These are phyloP conservation scores for Geotrichum siamense DNA, from an alignment of 1,139 yeast species.

Conservation along the genomic window DNA sequence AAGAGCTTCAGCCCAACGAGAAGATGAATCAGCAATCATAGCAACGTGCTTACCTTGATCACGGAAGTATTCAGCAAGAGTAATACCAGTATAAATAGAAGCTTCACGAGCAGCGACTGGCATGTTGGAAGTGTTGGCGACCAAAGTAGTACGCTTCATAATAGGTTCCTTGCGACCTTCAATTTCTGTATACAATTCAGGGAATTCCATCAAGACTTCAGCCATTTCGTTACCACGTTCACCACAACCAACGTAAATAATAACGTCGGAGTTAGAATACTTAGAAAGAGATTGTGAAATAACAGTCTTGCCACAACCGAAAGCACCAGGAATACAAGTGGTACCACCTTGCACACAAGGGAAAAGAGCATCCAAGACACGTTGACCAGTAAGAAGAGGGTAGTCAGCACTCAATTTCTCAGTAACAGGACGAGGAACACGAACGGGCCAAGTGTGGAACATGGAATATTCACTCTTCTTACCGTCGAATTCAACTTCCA, in stretches of 20 bases:
- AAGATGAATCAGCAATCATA: conserved; percentile 99
- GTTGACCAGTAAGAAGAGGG: conserved; percentile 96
- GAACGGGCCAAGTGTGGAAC: conserved; percentile 99
- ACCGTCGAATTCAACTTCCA: conserved; percentile 94
- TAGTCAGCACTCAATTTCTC: conserved; percentile 87
- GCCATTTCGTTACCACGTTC: conserved; percentile 99
- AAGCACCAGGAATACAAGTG: conserved; percentile 99
- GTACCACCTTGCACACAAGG: conserved; percentile 99
- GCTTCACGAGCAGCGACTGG: conserved; percentile 99
- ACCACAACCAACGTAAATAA: conserved; percentile 91
- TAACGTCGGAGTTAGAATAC: conserved; percentile 93
- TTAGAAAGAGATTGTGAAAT: conserved; percentile 96
- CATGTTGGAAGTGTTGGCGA: conserved; percentile 98
- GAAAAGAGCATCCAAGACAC: conserved; percentile 94
- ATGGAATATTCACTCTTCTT: conserved; percentile 71
- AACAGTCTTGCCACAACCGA: conserved; percentile 98
- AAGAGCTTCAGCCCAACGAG: conserved; percentile 99
- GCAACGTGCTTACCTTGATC: conserved; percentile 99
- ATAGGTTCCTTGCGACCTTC: conserved; percentile 95
- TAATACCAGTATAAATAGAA: conserved; percentile 96
- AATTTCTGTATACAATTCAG: conserved; percentile 86
- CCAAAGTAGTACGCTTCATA: conserved; percentile 98
- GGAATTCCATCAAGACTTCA: conserved; percentile 98
- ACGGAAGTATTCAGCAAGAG: conserved; percentile 97
- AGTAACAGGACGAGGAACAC: conserved; percentile 98